phyloP scores from a whole-genome alignment of 2,329 filamentous ascomycete genomes.

The Aureobasidium sp. region DNA sequence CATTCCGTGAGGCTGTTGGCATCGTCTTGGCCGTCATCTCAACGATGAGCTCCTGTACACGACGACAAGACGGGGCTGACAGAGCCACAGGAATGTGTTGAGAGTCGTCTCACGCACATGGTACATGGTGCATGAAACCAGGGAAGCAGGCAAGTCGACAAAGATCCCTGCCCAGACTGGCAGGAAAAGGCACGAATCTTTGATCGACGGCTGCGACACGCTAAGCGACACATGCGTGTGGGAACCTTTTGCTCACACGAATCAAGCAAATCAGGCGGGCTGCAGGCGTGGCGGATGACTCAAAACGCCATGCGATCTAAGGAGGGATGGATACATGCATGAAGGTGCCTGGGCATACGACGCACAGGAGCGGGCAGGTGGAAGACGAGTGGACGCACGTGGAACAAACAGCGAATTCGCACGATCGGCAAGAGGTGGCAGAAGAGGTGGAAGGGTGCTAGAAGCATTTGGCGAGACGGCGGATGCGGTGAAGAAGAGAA shows the following conservation, averaged over 20 bases:
- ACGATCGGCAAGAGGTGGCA: neutral
- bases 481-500: neutral
- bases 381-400: neutral
- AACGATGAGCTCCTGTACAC: neutral
- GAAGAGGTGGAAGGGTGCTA: neutral
- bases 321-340: constrained; percentile 8
- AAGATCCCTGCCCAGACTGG: constrained; percentile 10
- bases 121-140: neutral
- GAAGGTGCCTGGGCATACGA: neutral
- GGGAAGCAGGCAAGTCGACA: constrained; percentile 5
- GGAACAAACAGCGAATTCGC: constrained; percentile 1
- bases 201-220: constrained; percentile 11
- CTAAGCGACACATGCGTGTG: constrained; percentile 11
- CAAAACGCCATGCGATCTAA: constrained; percentile 11
- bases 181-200: constrained; percentile 3
- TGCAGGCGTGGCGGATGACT: constrained; percentile 15
- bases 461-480: neutral
- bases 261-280: constrained; percentile 14
- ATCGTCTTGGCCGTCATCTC: neutral
- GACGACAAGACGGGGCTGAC: neutral
- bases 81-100: neutral
- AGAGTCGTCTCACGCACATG: neutral
- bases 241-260: constrained; percentile 5
- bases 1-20: neutral
- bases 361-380: neutral